These are phyloP conservation scores for Mycena rebaudengoi DNA, from an alignment of 768 basidiomycete species.

Conservation along the genomic window DNA sequence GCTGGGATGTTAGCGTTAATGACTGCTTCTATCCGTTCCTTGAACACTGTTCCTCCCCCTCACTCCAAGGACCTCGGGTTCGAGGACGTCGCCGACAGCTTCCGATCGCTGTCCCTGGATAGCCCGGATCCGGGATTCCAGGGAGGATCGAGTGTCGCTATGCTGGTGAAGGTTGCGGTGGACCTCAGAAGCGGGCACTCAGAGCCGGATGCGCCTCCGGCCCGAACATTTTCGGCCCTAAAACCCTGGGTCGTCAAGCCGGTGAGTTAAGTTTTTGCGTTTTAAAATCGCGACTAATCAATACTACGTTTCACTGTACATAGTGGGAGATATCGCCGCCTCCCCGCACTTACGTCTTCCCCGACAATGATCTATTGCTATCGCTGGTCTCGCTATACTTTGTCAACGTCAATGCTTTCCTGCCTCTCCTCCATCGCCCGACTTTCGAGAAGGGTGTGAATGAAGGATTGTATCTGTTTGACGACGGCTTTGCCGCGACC, in stretches of 20 bases:
- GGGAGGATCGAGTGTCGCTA: conserved; percentile 39
- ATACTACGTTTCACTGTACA: neutral
- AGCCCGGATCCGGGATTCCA: conserved; percentile 32
- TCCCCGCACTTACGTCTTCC: conserved; percentile 37
- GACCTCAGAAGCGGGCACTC: conserved; percentile 48
- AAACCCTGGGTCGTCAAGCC: conserved; percentile 4
- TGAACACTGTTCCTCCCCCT: conserved; percentile 6
- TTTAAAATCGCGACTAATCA: neutral
- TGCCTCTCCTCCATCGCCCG: conserved; percentile 53
- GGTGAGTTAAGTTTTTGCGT: neutral
- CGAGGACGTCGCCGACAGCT: conserved; percentile 4
- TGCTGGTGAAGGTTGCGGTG: conserved; percentile 44
- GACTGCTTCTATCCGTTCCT: neutral
- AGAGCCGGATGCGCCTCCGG: conserved; percentile 32
- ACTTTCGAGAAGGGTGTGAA: conserved; percentile 49
- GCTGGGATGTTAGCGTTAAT: conserved; percentile 1
- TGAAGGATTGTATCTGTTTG: conserved; percentile 44
- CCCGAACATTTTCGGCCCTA: neutral
- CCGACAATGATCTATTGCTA: conserved; percentile 45
- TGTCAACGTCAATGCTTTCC: conserved; percentile 43
- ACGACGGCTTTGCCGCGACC: conserved; percentile 48
- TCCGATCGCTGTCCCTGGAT: conserved; percentile 8
- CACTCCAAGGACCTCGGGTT: conserved; percentile 17
- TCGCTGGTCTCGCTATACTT: conserved; percentile 62
- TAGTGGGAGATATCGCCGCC: conserved; percentile 20